Conservation (phyloP, 345 rosid species). For the Eucalyptus pauciflora region DNA sequence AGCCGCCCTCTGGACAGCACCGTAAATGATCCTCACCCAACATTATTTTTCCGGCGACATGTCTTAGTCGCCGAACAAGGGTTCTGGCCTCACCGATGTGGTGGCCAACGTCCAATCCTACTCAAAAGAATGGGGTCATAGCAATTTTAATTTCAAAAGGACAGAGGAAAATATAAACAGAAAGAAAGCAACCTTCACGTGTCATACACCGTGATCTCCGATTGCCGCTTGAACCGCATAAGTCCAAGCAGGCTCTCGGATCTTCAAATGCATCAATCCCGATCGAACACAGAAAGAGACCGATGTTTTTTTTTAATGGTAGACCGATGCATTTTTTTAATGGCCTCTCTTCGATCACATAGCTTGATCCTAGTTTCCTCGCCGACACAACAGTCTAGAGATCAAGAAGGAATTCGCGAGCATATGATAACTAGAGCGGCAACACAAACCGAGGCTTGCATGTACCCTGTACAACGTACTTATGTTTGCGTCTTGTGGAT, state of each 20-base stretch:
- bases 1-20: not conserved
- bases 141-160: not conserved
- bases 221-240: not conserved
- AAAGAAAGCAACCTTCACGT: not conserved
- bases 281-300: not conserved
- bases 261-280: not conserved
- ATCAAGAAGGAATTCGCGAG: not conserved
- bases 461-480: not conserved
- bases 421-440: not conserved
- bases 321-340: no score
- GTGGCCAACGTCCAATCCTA: constrained; percentile 39
- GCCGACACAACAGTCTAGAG: not conserved
- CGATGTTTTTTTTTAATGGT: no score
- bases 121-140: not conserved
- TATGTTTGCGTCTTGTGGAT: not conserved
- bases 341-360: not conserved
- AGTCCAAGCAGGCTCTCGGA: not conserved
- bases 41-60: constrained; percentile 8
- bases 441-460: not conserved
- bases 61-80: constrained; percentile 1
- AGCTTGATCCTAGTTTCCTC: not conserved
- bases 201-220: not conserved
- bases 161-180: not conserved
- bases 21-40: constrained; percentile 11
- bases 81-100: not conserved